phyloP scores from a whole-genome alignment of 164 flowering plant genomes.

The Berberis thunbergii region DNA sequence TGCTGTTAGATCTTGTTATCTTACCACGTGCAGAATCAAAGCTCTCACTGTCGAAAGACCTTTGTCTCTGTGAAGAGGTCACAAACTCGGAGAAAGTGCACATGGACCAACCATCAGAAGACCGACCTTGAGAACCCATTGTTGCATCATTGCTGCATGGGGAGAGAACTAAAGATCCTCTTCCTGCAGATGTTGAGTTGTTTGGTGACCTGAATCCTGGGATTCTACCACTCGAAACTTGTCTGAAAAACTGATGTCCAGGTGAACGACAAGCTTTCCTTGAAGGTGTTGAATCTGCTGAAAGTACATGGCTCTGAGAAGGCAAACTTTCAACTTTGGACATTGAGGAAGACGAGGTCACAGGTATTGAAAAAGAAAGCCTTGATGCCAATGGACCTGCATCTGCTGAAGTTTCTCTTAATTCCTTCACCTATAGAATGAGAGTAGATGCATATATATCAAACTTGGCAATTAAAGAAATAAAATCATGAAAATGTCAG shows the following conservation, averaged over 20 bases:
- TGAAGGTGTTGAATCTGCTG: constrained; percentile 42
- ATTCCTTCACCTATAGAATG: constrained; percentile 37
- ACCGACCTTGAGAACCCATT: constrained; percentile 52
- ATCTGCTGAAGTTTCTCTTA: constrained; percentile 28
- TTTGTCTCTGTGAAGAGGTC: constrained; percentile 60
- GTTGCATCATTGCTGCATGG: constrained; percentile 43
- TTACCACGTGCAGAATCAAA: constrained; percentile 34
- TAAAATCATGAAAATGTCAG: no score
- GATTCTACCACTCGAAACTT: constrained; percentile 51
- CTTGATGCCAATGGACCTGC: background rate
- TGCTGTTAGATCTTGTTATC: constrained; percentile 46
- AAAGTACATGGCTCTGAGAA: constrained; percentile 20
- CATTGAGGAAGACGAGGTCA: constrained; percentile 13
- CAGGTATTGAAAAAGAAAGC: no score
- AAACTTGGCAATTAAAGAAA: background rate
- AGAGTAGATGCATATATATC: constrained; percentile 4
- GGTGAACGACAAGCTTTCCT: constrained; percentile 47
- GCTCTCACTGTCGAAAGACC: constrained; percentile 83
- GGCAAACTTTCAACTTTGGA: constrained; percentile 31
- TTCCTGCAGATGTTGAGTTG: constrained; percentile 54
- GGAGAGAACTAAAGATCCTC: constrained; percentile 41
- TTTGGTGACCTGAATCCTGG: constrained; percentile 48
- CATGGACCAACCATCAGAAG: constrained; percentile 87
- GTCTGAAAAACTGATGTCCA: constrained; percentile 46
- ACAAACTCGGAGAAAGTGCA: constrained; percentile 70